Evolutionary conservation across 2,329 filamentous ascomycete genomes (phyloP), one percentile per base, ranked within the genome.

Genomic region (Aspergillus cejpii): DNA sequence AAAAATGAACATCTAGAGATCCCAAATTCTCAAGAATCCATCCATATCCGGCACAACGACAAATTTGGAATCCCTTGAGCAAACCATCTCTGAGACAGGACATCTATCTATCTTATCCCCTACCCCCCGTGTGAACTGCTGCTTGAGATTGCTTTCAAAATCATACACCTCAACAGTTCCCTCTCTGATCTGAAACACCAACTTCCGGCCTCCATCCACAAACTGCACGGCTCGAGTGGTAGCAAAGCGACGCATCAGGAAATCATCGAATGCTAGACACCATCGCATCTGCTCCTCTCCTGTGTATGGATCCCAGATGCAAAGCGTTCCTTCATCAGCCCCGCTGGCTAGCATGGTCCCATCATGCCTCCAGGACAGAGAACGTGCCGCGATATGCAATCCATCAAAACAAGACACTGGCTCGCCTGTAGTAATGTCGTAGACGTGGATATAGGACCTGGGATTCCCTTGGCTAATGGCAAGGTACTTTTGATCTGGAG

Each of bases 91-190:
- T 7, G 23, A n/a, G 6, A 12, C 6, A 37, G 43, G 39, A 26
- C 40, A 37, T 12, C 14, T 8, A 3, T 43, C 43, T 40, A 48
- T 48, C 26, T 44, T 43, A 23, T 48, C 41, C n/a, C 33, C 37
- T 24, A 11, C 7, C 2, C 28, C 21, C 23, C 47, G 43, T 14
- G 28, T 43, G 38, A 49, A 49, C 36, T 43, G 47, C 26, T 41
- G 44, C 39, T 47, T 43, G 33, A 40, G 21, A 38, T 49, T 44
- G n/a, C 11, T 33, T 11, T 44, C 17, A 11, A 47, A 41, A 47
- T 49, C 40, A 40, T 49, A 41, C 39, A 40, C 36, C 24, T 39
- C 39, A n/a, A 49, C 43, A 7, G 47, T 47, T 17, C 47, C 47
- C n/a, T 47, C 39, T 24, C 1, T 2, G n/a, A 24, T 37, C 43